phyloP scores from a whole-genome alignment of 257 asterid species.

The Solanum chiquidenum region DNA sequence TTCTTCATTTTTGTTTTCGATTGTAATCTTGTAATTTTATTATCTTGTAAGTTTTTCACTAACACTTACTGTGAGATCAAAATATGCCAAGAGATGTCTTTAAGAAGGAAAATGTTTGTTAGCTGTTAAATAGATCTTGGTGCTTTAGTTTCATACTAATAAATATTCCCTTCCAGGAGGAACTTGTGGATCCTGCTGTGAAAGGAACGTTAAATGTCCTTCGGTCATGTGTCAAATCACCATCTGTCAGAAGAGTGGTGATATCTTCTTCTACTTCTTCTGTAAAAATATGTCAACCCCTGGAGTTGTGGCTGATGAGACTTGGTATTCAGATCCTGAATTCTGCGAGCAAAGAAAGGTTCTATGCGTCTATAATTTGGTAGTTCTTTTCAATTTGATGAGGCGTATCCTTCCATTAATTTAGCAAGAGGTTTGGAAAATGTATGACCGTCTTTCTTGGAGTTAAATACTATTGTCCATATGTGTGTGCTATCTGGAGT shows the following conservation, averaged over 20 bases:
- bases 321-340: slow-evolving; percentile 55
- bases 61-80: too few species aligned
- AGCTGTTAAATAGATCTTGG: background rate
- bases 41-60: too few species aligned
- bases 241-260: slow-evolving; percentile 31
- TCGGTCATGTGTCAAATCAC: slow-evolving; percentile 20
- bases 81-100: background rate
- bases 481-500: too few species aligned
- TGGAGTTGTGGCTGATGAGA: slow-evolving; percentile 37
- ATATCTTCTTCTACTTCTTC: slow-evolving; percentile 42
- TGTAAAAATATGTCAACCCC: slow-evolving; percentile 6
- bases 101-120: background rate
- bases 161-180: slow-evolving; percentile 16
- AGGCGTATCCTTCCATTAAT: too few species aligned
- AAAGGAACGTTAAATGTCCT: slow-evolving; percentile 49
- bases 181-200: slow-evolving; percentile 48
- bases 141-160: background rate
- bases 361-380: too few species aligned
- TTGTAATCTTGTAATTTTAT: too few species aligned
- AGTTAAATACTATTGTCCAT: too few species aligned
- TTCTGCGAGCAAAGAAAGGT: slow-evolving; percentile 49
- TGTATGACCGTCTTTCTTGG: too few species aligned
- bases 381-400: background rate
- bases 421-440: too few species aligned
- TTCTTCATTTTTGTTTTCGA: too few species aligned